Percentiles rank a stretch among this genome's conserved stretches.
Conservation (phyloP, 371 early-diverging fungal species). For the Mucor lusitanicus region DNA sequence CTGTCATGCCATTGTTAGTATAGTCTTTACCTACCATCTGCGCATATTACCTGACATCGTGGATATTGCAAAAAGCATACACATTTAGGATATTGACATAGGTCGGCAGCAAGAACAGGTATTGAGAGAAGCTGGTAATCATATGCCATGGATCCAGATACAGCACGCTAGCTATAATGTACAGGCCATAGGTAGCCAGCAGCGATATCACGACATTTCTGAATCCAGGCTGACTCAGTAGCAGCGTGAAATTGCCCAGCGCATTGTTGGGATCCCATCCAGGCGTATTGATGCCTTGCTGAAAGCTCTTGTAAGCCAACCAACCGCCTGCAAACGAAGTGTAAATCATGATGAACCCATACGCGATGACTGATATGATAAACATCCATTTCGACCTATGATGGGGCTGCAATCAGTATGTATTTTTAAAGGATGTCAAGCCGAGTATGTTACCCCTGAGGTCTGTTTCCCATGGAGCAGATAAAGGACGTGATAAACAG, state of each 20-base stretch:
- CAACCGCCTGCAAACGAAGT: constrained; percentile 55
- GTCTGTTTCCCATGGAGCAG: constrained; percentile 89
- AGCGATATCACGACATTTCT: constrained; percentile 80
- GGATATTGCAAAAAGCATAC: constrained; percentile 88
- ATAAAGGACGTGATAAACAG: constrained; percentile 80
- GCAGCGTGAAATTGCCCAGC: constrained; percentile 16
- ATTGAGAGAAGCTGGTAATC: constrained; percentile 87
- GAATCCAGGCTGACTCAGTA: constrained; percentile 55
- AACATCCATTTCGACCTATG: constrained; percentile 57
- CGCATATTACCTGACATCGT: constrained; percentile 72
- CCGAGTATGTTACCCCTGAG: constrained; percentile 71
- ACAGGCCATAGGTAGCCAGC: constrained; percentile 85
- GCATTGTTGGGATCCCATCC: constrained; percentile 24
- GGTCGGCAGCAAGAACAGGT: constrained; percentile 82
- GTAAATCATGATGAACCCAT: constrained; percentile 58
- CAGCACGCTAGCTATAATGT: constrained; percentile 72
- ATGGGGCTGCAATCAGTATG: no score
- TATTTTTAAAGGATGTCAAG: not conserved
- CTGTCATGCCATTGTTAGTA: constrained; percentile 31
- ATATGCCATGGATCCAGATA: constrained; percentile 94
- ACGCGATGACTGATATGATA: constrained; percentile 54
- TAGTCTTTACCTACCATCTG: not conserved
- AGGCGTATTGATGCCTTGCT: constrained; percentile 16
- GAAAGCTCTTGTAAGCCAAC: constrained; percentile 45
- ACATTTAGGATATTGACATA: constrained; percentile 90